Evolutionary conservation across 805 yeast genomes (phyloP), one percentile per base, ranked within the genome.

Genomic region (Saccharomycopsis sp.): DNA sequence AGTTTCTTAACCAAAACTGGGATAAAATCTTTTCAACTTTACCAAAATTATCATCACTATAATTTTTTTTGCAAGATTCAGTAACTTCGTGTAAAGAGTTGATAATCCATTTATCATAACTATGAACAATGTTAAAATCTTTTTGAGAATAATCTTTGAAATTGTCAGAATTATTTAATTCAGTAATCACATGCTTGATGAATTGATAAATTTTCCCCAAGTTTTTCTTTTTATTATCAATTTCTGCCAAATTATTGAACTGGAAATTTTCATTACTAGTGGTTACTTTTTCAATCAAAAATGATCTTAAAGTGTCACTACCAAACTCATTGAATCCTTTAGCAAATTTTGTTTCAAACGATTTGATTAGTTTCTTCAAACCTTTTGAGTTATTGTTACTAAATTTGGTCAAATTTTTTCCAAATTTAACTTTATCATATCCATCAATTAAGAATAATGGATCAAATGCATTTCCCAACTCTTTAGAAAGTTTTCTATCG

Each of bases 131-230:
- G 89, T 75, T 61, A 83, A 94, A 39, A 79, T 72, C 45, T 94
- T 94, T 20, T 83, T 67, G 55, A 71, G 60, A 34, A 67, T 70
- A 47, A 70, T 66, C n/a, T 64, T 61, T 19, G 14, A 14, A n/a
- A 63, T 83, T 88, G 57, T 79, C 94, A 26, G 74, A 83, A n/a
- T n/a, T n/a, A 47, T 96, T 97, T 48, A 89, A 71, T 60, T 92
- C 79, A 76, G 86, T 78, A 63, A 92, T 69, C 31, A 87, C 96
- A 56, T 89, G 88, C 67, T 92, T 92, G 47, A 97, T 86, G 39
- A 96, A 96, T 68, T 89, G 97, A 72, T 85, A 92, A 52, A 89
- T 89, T 76, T 89, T 89, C 77, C 89, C 89, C 71, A 97, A 84
- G 81, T 88, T 89, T 73, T 92, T 92, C 67, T 97, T 79, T 77